Base-by-base conservation (phyloP, 768 basidiomycete species). In the Lentinula sp. region DNA sequence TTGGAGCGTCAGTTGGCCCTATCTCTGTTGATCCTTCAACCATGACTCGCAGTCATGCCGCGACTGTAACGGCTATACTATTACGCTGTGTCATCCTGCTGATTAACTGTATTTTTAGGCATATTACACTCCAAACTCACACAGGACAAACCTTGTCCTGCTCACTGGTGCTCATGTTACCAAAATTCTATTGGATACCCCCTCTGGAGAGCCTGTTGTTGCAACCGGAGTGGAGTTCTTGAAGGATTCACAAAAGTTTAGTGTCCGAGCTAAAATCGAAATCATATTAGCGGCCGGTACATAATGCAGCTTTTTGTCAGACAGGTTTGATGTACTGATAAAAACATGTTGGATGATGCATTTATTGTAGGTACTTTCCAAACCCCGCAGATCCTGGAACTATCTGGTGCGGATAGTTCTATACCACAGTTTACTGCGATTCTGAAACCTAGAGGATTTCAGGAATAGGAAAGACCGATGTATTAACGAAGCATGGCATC, bases 381-480 rank as follows among this genome's bases (percentile, higher is more conserved):
- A 50, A 70, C 71, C 2, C 71, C 73, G 7, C 70, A 72, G 60
- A 57, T 74, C 8, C 61, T 73, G 13, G 72, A 72, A 43, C 59
- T 72, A 18, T 74, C 70, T 41, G 70, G 69, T 65, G 20, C 1
- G 61, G 3, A 36, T 7, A 18, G 36, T 37, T 15, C 33, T 20
- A 33, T n/a, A n/a, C 43, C 58, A 32, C 3, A 32, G 6, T 9
- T 3, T 16, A 36, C 35, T 37, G 36, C 8, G 13, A 20, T n/a
- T 13, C 37, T 16, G 58, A 20, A 28, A 32, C 43, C 8, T 16
- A 9, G 39, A 41, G 28, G 1, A 20, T 37, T 56, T 39, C 42
- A 67, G 68, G 69, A 20, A 66, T 70, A 23, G 69, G 69, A 23
- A 62, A 66, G 43, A 55, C 56, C 37, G 57, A 63, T 9, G 42